phyloP scores from a whole-genome alignment of 2,329 filamentous ascomycete species.

The Aulographum hederae region DNA sequence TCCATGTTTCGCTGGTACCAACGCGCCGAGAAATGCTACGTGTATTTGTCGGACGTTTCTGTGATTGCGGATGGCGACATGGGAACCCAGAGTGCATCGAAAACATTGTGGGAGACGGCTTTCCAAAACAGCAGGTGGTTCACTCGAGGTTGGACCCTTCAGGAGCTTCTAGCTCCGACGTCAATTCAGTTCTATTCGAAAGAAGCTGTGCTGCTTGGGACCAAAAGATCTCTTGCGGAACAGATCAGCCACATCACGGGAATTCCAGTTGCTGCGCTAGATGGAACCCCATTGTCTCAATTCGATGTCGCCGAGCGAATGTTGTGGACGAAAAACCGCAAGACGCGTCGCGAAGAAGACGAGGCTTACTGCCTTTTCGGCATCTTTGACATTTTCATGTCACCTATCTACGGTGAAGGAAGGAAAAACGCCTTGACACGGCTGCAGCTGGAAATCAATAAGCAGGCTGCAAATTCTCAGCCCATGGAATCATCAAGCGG shows the following conservation, averaged over 20 bases:
- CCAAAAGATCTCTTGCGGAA: constrained; percentile 1
- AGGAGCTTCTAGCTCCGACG: constrained; percentile 2
- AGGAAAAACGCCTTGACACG: constrained; percentile 1
- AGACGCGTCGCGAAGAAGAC: constrained; percentile 1
- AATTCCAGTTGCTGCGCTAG: constrained; percentile 3
- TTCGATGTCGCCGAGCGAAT: constrained; percentile 10
- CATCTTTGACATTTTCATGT: constrained; percentile 6
- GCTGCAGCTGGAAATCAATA: constrained; percentile 3
- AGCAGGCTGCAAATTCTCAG: too few species aligned
- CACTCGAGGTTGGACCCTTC: constrained; percentile 2
- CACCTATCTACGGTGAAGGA: constrained; percentile 4
- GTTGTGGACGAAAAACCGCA: constrained; percentile 9
- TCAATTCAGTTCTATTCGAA: constrained; percentile 6
- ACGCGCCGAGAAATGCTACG: constrained; percentile 3
- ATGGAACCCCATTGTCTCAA: constrained; percentile 4
- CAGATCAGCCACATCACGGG: constrained; percentile 5
- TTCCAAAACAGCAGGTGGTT: constrained; percentile 5
- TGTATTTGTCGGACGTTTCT: constrained; percentile 4
- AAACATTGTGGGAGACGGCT: constrained; percentile 1
- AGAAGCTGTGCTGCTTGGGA: constrained; percentile 3
- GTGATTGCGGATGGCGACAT: background rate
- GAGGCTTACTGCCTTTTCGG: constrained; percentile 4
- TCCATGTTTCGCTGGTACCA: constrained; percentile 6
- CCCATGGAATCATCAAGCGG: too few species aligned
- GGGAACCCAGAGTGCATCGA: background rate